Conservation (phyloP, 2,329 filamentous ascomycete genomes). For the Epichloe typhina region DNA sequence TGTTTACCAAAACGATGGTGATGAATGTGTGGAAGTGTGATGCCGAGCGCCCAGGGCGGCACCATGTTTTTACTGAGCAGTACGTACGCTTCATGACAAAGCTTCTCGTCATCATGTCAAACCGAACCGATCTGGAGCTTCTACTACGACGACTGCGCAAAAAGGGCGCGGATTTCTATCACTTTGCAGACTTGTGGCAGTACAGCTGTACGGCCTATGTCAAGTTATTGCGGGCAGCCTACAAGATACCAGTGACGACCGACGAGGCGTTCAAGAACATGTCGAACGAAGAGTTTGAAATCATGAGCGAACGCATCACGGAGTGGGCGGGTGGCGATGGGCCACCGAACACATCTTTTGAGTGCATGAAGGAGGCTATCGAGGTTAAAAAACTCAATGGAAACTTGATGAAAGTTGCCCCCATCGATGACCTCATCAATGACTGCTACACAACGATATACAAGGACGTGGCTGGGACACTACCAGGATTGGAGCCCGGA, state of each 20-base stretch:
- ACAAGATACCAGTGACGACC: slow-evolving; percentile 29
- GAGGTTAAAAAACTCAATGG: slow-evolving; percentile 64
- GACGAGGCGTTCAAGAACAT: slow-evolving; percentile 45
- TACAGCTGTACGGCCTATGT: slow-evolving; percentile 41
- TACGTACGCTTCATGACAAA: slow-evolving; percentile 74
- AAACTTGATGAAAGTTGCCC: slow-evolving; percentile 69
- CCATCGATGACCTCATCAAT: slow-evolving; percentile 86
- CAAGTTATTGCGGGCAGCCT: slow-evolving; percentile 36
- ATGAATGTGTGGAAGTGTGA: slow-evolving; percentile 94
- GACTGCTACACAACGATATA: slow-evolving; percentile 78
- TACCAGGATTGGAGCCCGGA: slow-evolving; percentile 38
- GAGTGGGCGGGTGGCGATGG: slow-evolving; percentile 36
- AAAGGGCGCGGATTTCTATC: slow-evolving; percentile 66
- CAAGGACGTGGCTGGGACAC: slow-evolving; percentile 46
- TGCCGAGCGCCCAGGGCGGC: slow-evolving; percentile 66
- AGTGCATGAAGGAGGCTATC: slow-evolving; percentile 43
- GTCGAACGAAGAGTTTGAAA: slow-evolving; percentile 43
- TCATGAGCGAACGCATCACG: slow-evolving; percentile 38
- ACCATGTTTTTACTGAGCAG: slow-evolving; percentile 82
- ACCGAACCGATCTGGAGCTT: slow-evolving; percentile 63
- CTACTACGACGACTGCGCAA: slow-evolving; percentile 69
- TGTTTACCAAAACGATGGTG: slow-evolving; percentile 89
- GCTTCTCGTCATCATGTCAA: slow-evolving; percentile 60
- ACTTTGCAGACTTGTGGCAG: slow-evolving; percentile 48
- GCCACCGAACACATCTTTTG: slow-evolving; percentile 29